Evolutionary conservation across 371 early-diverging fungal genomes (phyloP), one percentile per base, ranked within the genome.

Genomic region (Thermomucor indicae-seudaticae): DNA sequence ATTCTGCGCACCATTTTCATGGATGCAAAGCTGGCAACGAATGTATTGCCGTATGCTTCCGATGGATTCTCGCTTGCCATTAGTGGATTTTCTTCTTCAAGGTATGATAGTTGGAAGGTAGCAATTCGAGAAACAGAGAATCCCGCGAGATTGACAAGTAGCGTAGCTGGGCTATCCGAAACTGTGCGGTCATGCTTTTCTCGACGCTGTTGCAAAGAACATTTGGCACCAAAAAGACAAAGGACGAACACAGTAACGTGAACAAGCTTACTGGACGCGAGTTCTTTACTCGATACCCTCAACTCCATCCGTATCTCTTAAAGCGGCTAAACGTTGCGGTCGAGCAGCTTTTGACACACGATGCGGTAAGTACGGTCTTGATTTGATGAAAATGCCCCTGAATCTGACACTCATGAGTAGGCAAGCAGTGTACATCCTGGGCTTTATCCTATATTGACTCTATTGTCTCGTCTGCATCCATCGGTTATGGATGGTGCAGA

Each of bases 131-230:
- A 14, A 40, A 5, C 35, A 16, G 28, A 16, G 52, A 22, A 29
- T 32, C 14, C n/a, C n/a, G 22, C 23, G 16, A 10, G 19, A 19
- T 2, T 28, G 27, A 29, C 47, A 24, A 47, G 30, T 50, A 32
- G 11, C 11, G 20, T 58, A 83, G 84, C 39, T 95, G 95, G 89
- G 93, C 95, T 14, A 85, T 97, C 35, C 86, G 96, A 34, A 97
- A 97, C 64, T 89, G 91, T 43, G 86, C 91, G n/a, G 88, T 93
- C 10, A 91, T 97, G 89, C 59, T 97, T 48, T 96, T 91, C 63
- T 86, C 95, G 5, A 80, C 93, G 0, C 59, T 95, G 39, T 58
- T 95, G 7, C 86, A 84, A 17, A 79, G 94, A 50, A 83, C 87
- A 6, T 86, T 95, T 63, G 97, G 97, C 3, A 83, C 81, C 30